These are phyloP conservation scores for Colletotrichum sp. DNA, from an alignment of 2,329 filamentous ascomycete species.

Conservation along the genomic window DNA sequence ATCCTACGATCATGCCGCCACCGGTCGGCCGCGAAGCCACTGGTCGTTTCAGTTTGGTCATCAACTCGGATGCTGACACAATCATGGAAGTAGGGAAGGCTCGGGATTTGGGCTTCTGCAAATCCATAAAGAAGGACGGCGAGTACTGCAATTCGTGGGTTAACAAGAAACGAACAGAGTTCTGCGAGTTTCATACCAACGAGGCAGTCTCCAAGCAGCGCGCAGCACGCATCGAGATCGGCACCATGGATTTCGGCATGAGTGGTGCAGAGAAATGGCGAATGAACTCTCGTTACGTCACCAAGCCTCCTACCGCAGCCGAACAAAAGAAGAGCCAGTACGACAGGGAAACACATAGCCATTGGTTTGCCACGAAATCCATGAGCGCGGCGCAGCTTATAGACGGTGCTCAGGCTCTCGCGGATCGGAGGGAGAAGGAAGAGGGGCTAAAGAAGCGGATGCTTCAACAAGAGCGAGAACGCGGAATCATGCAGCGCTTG, in stretches of 20 bases:
- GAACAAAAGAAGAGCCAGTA: slow-evolving; percentile 47
- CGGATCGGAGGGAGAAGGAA: slow-evolving; percentile 64
- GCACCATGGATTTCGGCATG: slow-evolving; percentile 62
- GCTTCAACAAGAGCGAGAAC: slow-evolving; percentile 72
- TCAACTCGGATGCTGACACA: slow-evolving; percentile 86
- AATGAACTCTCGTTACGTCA: slow-evolving; percentile 15
- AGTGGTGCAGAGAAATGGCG: slow-evolving; percentile 22
- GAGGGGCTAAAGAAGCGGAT: slow-evolving; percentile 71
- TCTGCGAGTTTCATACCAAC: slow-evolving; percentile 93
- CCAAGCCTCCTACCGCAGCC: slow-evolving; percentile 36
- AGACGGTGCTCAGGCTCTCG: slow-evolving; percentile 67
- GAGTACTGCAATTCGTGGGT: slow-evolving; percentile 83
- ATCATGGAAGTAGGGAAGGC: slow-evolving; percentile 88
- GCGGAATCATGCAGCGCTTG: slow-evolving; percentile 73
- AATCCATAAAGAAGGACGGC: slow-evolving; percentile 83
- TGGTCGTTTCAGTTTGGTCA: slow-evolving; percentile 82
- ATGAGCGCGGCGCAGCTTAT: slow-evolving; percentile 66
- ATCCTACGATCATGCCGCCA: slow-evolving; percentile 89
- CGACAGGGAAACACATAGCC: slow-evolving; percentile 63
- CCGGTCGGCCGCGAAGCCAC: slow-evolving; percentile 76
- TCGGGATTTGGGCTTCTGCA: slow-evolving; percentile 88
- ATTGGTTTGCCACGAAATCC: slow-evolving; percentile 57
- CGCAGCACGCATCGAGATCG: slow-evolving; percentile 77
- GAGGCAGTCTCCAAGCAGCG: slow-evolving; percentile 73
- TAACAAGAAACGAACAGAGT: slow-evolving; percentile 85